phyloP scores from a whole-genome alignment of 2,329 filamentous ascomycete genomes.

The Fusarium sp. region DNA sequence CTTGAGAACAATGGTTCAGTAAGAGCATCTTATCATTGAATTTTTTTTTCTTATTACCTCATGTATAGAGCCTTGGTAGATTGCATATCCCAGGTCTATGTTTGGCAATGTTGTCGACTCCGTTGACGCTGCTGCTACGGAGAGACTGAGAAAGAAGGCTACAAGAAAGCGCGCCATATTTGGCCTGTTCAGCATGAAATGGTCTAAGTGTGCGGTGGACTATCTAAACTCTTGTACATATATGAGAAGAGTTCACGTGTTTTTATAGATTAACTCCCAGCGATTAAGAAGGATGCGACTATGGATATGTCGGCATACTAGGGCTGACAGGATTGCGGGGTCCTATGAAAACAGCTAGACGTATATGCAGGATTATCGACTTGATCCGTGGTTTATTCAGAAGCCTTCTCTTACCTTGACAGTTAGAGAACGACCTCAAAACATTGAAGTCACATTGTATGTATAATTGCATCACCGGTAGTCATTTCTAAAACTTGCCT shows the following conservation, averaged over 20 bases:
- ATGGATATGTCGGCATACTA: conserved; percentile 1
- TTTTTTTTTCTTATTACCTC: background rate
- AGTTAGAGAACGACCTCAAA: too few species aligned
- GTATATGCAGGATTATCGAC: too few species aligned
- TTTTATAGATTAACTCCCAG: background rate
- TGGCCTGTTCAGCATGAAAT: accelerated
- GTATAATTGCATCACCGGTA: too few species aligned
- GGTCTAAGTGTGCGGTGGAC: too few species aligned
- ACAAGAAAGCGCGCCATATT: background rate
- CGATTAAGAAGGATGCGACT: too few species aligned
- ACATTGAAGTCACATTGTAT: too few species aligned
- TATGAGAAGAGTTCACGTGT: background rate
- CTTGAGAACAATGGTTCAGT: background rate
- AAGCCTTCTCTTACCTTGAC: too few species aligned
- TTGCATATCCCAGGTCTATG: background rate
- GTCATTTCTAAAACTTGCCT: too few species aligned
- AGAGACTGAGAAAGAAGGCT: background rate
- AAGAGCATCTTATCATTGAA: accelerated
- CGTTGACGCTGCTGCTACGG: background rate
- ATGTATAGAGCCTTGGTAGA: background rate
- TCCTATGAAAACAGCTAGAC: too few species aligned
- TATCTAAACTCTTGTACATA: too few species aligned
- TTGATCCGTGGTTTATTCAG: too few species aligned
- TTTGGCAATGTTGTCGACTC: background rate
- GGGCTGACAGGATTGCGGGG: conserved; percentile 2